Base-by-base conservation (phyloP, 208 protist species). In the Leishmania turanica region DNA sequence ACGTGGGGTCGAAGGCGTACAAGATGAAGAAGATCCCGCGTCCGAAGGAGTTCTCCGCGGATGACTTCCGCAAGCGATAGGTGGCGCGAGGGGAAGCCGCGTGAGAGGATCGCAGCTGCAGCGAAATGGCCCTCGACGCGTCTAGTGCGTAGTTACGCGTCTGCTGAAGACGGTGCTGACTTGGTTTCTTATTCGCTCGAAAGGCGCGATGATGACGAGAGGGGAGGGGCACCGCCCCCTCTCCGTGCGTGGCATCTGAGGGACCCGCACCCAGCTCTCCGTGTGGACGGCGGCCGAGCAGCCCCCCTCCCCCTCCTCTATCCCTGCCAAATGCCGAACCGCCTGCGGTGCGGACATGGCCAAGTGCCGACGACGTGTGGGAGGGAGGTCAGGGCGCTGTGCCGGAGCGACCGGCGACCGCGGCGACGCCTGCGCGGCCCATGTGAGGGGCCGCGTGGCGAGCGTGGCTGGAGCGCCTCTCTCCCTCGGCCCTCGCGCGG, bases 1-100 rank as follows among this genome's bases (percentile, higher is more conserved):
- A 97, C 82, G 90, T 96, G 77, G 94, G 94, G 17, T 96, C 92
- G 40, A 97, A 97, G 84, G 87, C 95, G 75, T 97, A 97, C 83
- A 83, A 82, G 66, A 97, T 97, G 94, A 90, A 90, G 72, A 88
- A 93, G 72, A 97, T 97, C 76, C 87, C 91, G n/a, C 85, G 94
- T 1, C 94, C 94, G 45, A 91, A 90, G 85, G 90, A 97, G 84
- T 96, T 97, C 82, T 89, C 89, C 27, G 82, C 88, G n/a, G 89
- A 97, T 3, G 92, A 96, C 79, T 92, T 96, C 77, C 79, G 90
- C 40, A 96, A 96, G 84, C 86, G 90, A 2, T 97, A 86, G 58
- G 21, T 24, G 13, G 8, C 68, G 15, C 0, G 5, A n/a, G 15
- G 9, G 17, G 72, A 21, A 31, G 51, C 31, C 31, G 51, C 42